Percentiles rank a stretch among this genome's conserved stretches.
Conservation (phyloP, 495 filamentous ascomycete species). For the Neurospora sp. region DNA sequence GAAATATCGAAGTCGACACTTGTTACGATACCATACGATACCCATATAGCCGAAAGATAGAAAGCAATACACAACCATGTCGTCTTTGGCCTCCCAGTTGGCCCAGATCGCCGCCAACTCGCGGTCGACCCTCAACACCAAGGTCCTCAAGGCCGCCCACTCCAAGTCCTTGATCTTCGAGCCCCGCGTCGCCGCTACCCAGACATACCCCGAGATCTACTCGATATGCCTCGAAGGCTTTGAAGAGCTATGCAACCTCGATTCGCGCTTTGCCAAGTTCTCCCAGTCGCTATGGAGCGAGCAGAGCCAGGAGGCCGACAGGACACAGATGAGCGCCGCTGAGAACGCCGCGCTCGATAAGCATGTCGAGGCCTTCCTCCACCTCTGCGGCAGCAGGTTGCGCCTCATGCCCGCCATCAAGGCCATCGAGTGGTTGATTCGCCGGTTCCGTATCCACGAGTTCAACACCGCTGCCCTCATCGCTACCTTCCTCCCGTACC, state of each 20-base stretch:
- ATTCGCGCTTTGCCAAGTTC: conserved; percentile 62
- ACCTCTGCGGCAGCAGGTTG: conserved; percentile 61
- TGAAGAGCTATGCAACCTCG: conserved; percentile 77
- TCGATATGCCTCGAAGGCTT: conserved; percentile 80
- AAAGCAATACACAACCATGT: conserved; percentile 22
- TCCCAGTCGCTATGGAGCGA: conserved; percentile 72
- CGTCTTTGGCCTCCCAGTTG: conserved; percentile 69
- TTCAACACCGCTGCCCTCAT: conserved; percentile 70
- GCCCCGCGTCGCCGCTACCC: conserved; percentile 62
- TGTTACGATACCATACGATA: not conserved
- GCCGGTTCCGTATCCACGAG: conserved; percentile 84
- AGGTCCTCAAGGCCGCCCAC: conserved; percentile 78
- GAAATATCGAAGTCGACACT: not conserved
- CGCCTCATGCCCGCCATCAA: conserved; percentile 78
- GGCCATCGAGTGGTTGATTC: conserved; percentile 86
- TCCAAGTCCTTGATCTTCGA: conserved; percentile 90
- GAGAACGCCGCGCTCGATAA: conserved; percentile 75
- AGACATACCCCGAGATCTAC: conserved; percentile 83
- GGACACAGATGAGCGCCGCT: conserved; percentile 65
- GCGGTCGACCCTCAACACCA: conserved; percentile 72
- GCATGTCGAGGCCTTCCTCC: conserved; percentile 70
- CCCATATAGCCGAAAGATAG: not conserved
- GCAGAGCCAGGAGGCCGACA: conserved; percentile 78
- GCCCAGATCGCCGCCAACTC: conserved; percentile 69
- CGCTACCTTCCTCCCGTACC: conserved; percentile 88